A percentile compares a stretch with the other conserved stretches of the same genome.
Conservation (phyloP, 2,329 filamentous ascomycete genomes). For the Aureobasidium sp. region DNA sequence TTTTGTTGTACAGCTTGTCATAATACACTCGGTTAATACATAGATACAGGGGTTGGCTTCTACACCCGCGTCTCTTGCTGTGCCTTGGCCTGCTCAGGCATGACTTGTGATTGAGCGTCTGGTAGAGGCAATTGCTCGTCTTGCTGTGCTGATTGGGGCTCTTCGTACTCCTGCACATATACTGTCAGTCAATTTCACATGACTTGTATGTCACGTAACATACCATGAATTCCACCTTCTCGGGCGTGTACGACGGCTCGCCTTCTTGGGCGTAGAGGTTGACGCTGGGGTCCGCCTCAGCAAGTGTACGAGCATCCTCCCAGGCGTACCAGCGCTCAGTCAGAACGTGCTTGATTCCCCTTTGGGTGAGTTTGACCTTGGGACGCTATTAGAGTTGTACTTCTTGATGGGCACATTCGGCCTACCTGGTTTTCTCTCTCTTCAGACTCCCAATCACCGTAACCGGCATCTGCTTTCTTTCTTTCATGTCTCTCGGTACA, state of each 20-base stretch:
- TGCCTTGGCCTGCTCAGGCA: not conserved
- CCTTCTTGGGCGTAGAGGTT: slow-evolving; percentile 40
- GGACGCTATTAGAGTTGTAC: not conserved
- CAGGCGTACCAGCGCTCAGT: slow-evolving; percentile 86
- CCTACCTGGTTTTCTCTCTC: slow-evolving; percentile 56
- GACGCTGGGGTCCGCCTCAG: slow-evolving; percentile 58
- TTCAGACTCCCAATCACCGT: slow-evolving; percentile 61
- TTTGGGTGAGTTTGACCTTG: slow-evolving; percentile 70
- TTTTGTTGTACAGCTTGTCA: slow-evolving; percentile 9
- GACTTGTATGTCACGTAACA: not conserved
- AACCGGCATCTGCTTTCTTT: slow-evolving; percentile 57
- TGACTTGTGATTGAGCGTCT: slow-evolving; percentile 2
- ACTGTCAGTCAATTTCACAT: not conserved
- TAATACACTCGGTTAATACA: slow-evolving; percentile 5
- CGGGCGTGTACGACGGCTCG: slow-evolving; percentile 22
- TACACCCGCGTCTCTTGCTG: slow-evolving; percentile 8
- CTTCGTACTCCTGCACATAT: not conserved
- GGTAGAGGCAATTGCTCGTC: not conserved
- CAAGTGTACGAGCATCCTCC: slow-evolving; percentile 64
- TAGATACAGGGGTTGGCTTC: not conserved
- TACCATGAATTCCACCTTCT: not conserved
- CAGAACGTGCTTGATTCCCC: slow-evolving; percentile 72
- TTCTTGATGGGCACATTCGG: too few species aligned
- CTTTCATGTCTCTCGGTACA: slow-evolving; percentile 69
- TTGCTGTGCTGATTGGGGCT: not conserved